Base-by-base conservation (phyloP, 1,284 basidiomycete genomes). In the Rhizoctonia solani region DNA sequence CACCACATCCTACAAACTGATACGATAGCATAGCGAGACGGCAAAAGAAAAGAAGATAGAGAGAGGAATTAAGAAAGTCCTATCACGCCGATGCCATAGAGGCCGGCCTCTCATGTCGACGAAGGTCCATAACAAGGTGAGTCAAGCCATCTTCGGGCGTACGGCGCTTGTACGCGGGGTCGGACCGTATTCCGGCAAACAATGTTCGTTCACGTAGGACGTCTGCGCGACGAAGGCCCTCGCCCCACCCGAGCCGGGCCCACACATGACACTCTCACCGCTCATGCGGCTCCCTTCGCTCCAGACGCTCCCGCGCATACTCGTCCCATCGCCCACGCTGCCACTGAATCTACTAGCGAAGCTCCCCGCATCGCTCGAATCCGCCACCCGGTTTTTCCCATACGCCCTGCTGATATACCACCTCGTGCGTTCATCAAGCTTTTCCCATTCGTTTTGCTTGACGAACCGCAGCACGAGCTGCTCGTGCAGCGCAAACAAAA, bases 221-320 rank as follows among this genome's bases (percentile, higher is more conserved):
- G 46, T 61, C 58, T 23, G 58, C 58, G 11, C 58, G 58, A 4
- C 58, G 58, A 25, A 61, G 30, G 13, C 58, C 58, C 11, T 37
- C 29, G 8, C 58, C 58, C 58, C 58, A 61, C 30, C 47, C 58
- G 3, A 41, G 21, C 58, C 46, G 11, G 58, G 58, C 32, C 58
- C 58, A 23, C 32, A 46, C 27, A 34, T 37, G 14, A 61, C 46
- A 34, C 58, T 61, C 46, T 61, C 58, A 16, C 58, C 58, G 23
- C 58, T 61, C 58, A 61, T 61, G 14, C 58, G 44, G 30, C 58
- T 61, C 19, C 58, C 58, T 23, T 61, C 58, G 27, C 58, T 61
- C 58, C 58, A 61, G n/a, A 50, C 21, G 32, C 58, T 61, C 27
- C 42, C 55, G 16, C 25, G 25, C 42, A 59, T 47, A 47, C 55